Percentiles rank a stretch among this genome's conserved stretches.
Evolutionary conservation across 1,139 yeast species (phyloP).

Genomic region (Pneumocystis carinii): DNA sequence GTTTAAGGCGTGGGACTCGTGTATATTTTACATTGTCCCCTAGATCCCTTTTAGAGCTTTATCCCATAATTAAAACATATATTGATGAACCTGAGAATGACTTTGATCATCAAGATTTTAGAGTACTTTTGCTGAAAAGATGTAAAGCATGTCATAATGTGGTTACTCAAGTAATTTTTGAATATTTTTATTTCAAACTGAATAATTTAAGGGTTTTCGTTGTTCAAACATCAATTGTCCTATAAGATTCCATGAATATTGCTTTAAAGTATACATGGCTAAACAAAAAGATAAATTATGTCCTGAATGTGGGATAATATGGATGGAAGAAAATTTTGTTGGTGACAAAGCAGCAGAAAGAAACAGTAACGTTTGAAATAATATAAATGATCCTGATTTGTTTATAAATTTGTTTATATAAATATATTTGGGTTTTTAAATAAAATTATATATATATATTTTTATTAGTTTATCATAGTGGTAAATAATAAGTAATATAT

Average conservation of each 20-base stretch:
- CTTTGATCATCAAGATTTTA: not conserved
- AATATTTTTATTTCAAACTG: not conserved
- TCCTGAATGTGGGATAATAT: not conserved
- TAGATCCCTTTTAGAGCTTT: conserved; percentile 1
- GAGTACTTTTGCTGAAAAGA: not conserved
- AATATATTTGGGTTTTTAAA: not conserved
- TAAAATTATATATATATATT: not conserved
- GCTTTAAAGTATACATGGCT: not conserved
- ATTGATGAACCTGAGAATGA: conserved; percentile 2
- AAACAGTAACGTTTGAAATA: not conserved
- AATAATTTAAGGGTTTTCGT: not conserved
- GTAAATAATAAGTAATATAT: not conserved
- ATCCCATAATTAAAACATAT: conserved; percentile 1
- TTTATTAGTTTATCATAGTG: not conserved
- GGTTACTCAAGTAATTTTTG: not conserved
- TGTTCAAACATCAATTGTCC: not conserved
- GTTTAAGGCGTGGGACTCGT: not conserved
- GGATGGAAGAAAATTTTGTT: not conserved
- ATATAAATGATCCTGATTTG: not conserved
- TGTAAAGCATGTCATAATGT: not conserved
- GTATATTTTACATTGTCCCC: not conserved
- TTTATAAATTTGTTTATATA: not conserved
- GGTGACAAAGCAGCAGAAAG: not conserved
- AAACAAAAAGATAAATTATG: not conserved
- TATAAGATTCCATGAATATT: not conserved